Conservation (phyloP, 257 asterid species). For the Nicotiana undulata region DNA sequence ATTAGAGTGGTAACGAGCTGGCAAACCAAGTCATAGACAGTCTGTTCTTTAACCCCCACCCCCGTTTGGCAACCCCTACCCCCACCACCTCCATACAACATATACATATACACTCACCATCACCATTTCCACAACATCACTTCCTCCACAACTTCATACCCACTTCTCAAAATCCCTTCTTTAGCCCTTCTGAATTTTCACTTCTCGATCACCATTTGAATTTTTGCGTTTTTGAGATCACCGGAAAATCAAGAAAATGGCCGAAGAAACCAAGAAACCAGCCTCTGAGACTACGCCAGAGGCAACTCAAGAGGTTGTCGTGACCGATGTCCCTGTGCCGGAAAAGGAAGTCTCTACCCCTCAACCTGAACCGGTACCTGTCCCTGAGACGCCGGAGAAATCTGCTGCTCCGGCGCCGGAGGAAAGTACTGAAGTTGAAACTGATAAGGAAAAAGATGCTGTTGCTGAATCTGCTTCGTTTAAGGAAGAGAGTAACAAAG, state of each 20-base stretch:
- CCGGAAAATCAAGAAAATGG: constrained; percentile 25
- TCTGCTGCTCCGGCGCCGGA: constrained; percentile 17
- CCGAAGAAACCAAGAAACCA: constrained; percentile 38
- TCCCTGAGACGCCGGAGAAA: constrained; percentile 22
- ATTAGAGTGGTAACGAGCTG: constrained; percentile 37
- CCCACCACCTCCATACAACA: background rate
- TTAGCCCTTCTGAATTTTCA: background rate
- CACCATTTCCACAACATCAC: background rate
- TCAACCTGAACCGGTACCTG: constrained; percentile 15
- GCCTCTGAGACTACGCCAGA: constrained; percentile 15
- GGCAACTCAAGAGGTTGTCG: constrained; percentile 23
- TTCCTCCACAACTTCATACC: constrained; percentile 3
- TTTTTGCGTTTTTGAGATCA: background rate
- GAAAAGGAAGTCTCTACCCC: constrained; percentile 24
- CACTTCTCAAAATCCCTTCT: constrained; percentile 4
- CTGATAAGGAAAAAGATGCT: constrained; percentile 18
- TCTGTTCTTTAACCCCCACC: constrained; percentile 23
- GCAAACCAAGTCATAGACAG: constrained; percentile 38
- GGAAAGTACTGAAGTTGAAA: constrained; percentile 1
- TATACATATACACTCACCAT: constrained; percentile 9
- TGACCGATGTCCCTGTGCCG: constrained; percentile 26
- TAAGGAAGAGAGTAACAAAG: constrained; percentile 66
- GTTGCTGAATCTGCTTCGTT: constrained; percentile 39
- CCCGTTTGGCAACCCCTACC: background rate
- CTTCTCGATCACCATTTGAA: background rate